Evolutionary conservation across 2,329 filamentous ascomycete species (phyloP).

Genomic region (Penicillium decumbens): DNA sequence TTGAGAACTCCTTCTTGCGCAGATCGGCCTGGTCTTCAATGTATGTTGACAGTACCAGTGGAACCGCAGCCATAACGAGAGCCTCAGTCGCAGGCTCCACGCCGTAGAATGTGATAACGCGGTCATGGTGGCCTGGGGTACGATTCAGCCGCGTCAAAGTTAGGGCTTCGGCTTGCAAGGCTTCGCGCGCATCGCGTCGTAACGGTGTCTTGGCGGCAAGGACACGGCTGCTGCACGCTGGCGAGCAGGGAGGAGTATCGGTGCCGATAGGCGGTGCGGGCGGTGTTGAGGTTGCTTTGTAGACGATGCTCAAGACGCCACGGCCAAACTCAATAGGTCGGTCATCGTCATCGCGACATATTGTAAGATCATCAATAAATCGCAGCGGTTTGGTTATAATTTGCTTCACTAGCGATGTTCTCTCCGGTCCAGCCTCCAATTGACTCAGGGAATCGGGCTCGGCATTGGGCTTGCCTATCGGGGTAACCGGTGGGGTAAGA

Average conservation of each 20-base stretch:
- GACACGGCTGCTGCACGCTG: slow-evolving; percentile 28
- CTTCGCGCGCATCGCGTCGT: slow-evolving; percentile 38
- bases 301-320: slow-evolving; percentile 48
- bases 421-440: not conserved
- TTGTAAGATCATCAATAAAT: slow-evolving; percentile 35
- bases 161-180: slow-evolving; percentile 43
- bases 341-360: slow-evolving; percentile 26
- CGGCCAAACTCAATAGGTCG: slow-evolving; percentile 39
- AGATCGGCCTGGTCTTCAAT: slow-evolving; percentile 35
- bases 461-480: slow-evolving; percentile 16
- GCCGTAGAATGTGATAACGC: slow-evolving; percentile 46
- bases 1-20: slow-evolving; percentile 32
- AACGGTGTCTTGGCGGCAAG: slow-evolving; percentile 45
- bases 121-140: slow-evolving; percentile 29
- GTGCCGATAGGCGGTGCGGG: slow-evolving; percentile 5
- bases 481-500: slow-evolving; percentile 37
- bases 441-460: slow-evolving; percentile 3
- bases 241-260: slow-evolving; percentile 37
- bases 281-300: slow-evolving; percentile 35
- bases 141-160: slow-evolving; percentile 39
- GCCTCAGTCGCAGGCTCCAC: slow-evolving; percentile 37
- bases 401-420: not conserved
- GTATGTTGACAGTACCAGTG: slow-evolving; percentile 41
- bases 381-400: slow-evolving; percentile 19
- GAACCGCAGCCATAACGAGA: slow-evolving; percentile 45